These are phyloP conservation scores for Batkoa obscura DNA, from an alignment of 371 early-diverging fungal species.

Conservation along the genomic window DNA sequence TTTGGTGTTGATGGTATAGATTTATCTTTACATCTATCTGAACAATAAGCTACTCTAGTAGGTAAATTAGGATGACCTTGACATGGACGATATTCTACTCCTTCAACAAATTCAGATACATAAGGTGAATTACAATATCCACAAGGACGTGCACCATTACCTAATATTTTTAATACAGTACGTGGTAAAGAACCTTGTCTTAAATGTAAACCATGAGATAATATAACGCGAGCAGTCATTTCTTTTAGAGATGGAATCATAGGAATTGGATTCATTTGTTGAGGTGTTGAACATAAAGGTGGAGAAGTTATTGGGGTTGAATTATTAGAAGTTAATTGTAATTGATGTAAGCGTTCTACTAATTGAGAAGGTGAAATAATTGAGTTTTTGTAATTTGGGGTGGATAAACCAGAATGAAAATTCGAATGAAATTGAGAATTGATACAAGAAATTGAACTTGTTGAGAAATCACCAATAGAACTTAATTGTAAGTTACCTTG, in stretches of 20 bases:
- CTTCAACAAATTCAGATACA: slow-evolving; percentile 38
- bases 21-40: background rate
- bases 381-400: background rate
- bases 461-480: background rate
- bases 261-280: background rate
- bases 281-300: background rate
- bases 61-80: slow-evolving; percentile 4
- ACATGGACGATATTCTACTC: background rate
- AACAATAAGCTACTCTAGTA: slow-evolving; percentile 1
- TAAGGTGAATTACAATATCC: slow-evolving; percentile 25
- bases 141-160: slow-evolving; percentile 19
- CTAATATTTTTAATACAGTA: background rate
- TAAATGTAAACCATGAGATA: slow-evolving; percentile 12
- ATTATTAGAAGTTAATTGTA: background rate
- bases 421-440: background rate
- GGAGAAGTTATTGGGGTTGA: background rate
- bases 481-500: slow-evolving; percentile 7
- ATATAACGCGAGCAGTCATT: slow-evolving; percentile 12
- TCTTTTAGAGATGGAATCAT: slow-evolving; percentile 22
- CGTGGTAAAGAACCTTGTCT: slow-evolving; percentile 5
- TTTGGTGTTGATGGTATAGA: background rate
- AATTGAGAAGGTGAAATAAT: background rate
- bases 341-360: background rate
- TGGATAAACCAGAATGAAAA: background rate
- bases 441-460: background rate